phyloP scores from a whole-genome alignment of 73 alveolate genomes.

The Paramecium octaurelia region DNA sequence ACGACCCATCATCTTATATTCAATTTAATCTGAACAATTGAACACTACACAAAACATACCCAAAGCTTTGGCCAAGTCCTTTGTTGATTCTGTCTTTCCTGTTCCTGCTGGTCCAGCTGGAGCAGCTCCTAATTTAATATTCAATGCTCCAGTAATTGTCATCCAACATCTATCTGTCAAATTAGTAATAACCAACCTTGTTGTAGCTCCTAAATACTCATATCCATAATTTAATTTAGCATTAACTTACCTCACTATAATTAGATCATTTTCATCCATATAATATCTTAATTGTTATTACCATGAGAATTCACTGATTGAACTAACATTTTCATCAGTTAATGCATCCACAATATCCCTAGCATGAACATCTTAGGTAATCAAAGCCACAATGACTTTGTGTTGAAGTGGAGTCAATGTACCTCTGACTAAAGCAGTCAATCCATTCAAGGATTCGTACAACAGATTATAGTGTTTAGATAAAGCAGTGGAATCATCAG shows the following conservation, averaged over 20 bases:
- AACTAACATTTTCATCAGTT: constrained; percentile 67
- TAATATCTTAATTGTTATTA: constrained; percentile 90
- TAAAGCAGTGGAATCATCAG: constrained; percentile 59
- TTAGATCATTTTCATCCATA: constrained; percentile 92
- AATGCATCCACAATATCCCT: constrained; percentile 92
- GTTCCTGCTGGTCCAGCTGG: constrained; percentile 99
- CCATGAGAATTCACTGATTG: constrained; percentile 67
- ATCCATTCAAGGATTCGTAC: constrained; percentile 69
- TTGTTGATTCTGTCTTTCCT: constrained; percentile 99
- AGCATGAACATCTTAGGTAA: constrained; percentile 96
- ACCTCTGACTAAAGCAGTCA: constrained; percentile 89
- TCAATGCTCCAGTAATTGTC: constrained; percentile 99
- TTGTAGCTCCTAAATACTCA: constrained; percentile 97
- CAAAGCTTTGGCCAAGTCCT: constrained; percentile 99
- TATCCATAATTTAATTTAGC: constrained; percentile 94
- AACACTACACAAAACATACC: constrained; percentile 99
- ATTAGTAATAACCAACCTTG: constrained; percentile 97
- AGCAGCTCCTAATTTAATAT: constrained; percentile 99
- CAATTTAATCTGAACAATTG: constrained; percentile 99
- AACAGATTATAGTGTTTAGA: constrained; percentile 35
- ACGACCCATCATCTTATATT: constrained; percentile 99
- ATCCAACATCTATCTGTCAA: constrained; percentile 99
- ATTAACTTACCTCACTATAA: constrained; percentile 85
- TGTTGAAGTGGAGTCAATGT: constrained; percentile 82
- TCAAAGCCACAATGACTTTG: constrained; percentile 85